Evolutionary conservation across 2,329 filamentous ascomycete genomes (phyloP), one percentile per base, ranked within the genome.

Genomic region (Remersonia thermophila): DNA sequence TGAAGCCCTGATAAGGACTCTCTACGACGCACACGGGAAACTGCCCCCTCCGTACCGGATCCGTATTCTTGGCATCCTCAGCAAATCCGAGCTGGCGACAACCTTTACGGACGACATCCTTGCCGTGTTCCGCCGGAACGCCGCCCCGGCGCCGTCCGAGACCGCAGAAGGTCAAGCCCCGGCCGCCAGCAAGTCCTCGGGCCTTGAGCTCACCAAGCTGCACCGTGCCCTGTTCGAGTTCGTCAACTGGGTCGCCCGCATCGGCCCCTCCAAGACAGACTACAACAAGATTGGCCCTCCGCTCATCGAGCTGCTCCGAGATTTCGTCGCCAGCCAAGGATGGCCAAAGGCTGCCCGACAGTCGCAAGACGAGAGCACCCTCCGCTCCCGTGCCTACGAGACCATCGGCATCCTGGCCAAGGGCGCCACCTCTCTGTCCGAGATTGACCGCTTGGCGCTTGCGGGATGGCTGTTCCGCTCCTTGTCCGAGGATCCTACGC

Each of bases 351-450:
- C 67, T 35, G 39, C 49, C 1, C 39, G 51, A 6, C 54, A 56
- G 10, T 68, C 71, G 2, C 56, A 66, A 9, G 75, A 80, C 32
- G 73, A 78, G 36, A 62, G 79, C 36, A 69, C 72, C 3, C 65
- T 94, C 30, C 76, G 89, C 28, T 79, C 79, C 5, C 78, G 82
- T 51, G 86, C 82, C 2, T 96, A 95, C 55, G 89, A 96, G 55
- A 86, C 83, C 0, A 84, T 96, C 27, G 91, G 89, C 1, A 71
- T 91, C 11, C 59, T 96, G 16, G 77, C 82, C 37, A 75, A 77
- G 45, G 73, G 72, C 3, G 20, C 20, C n/a, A 72, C 78, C 3
- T 59, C 68, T 3, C 69, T 74, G 47, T 61, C 76, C 3, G 50
- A 73, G 10, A 59, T 59, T 27, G 63, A 69, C 66, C 50, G 73